Evolutionary conservation across 208 protist species (phyloP).

Genomic region (Jaenimonas drosophilae): DNA sequence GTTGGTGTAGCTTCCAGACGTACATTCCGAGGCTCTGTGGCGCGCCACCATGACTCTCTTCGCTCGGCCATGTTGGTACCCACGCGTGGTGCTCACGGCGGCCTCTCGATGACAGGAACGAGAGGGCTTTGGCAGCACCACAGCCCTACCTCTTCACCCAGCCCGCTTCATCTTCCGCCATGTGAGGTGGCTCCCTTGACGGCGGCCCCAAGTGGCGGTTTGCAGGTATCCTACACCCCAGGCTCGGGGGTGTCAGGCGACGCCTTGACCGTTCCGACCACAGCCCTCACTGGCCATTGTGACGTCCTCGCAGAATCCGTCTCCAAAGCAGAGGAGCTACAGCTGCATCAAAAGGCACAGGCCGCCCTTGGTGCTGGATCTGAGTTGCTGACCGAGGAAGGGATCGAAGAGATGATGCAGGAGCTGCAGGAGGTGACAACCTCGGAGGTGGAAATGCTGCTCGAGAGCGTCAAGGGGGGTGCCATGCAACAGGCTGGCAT

Average conservation of each 20-base stretch:
- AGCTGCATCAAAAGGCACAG: constrained; percentile 66
- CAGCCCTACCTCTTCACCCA: too few relatives aligned
- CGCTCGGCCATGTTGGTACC: too few relatives aligned
- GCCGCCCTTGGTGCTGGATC: constrained; percentile 47
- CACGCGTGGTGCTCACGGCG: too few relatives aligned
- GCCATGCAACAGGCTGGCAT: constrained; percentile 75
- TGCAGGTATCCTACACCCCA: constrained; percentile 62
- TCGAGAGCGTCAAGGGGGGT: constrained; percentile 36
- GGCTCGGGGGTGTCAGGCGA: constrained; percentile 32
- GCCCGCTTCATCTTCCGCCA: too few relatives aligned
- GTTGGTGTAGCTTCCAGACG: too few relatives aligned
- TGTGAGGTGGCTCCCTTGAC: too few relatives aligned
- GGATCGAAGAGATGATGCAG: constrained; percentile 77
- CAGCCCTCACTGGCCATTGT: constrained; percentile 63
- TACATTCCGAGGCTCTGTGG: too few relatives aligned
- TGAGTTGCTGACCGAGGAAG: constrained; percentile 65
- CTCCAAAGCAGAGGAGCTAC: constrained; percentile 75
- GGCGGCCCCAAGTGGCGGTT: too few relatives aligned
- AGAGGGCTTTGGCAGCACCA: too few relatives aligned
- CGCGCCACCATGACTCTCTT: too few relatives aligned
- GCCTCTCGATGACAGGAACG: too few relatives aligned
- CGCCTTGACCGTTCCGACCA: constrained; percentile 51
- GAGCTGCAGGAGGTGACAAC: constrained; percentile 54
- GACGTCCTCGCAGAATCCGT: constrained; percentile 74
- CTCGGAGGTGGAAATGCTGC: constrained; percentile 42